Conservation (phyloP, 2,329 filamentous ascomycete genomes). For the Paecilomyces niveus region DNA sequence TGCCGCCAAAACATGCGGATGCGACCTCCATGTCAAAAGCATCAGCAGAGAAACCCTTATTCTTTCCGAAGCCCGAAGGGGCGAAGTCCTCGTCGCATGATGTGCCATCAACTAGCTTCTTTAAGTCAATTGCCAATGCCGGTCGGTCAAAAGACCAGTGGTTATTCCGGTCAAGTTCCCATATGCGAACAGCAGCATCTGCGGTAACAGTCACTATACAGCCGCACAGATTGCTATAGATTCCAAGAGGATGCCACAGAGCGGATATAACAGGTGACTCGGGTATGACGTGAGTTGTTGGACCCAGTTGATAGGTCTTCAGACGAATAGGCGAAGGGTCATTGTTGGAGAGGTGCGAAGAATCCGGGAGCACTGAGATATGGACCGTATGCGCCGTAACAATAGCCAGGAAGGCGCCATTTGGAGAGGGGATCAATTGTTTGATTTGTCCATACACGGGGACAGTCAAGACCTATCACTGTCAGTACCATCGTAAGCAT, state of each 20-base stretch:
- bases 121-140: slow-evolving; percentile 75
- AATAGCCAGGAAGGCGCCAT: slow-evolving; percentile 74
- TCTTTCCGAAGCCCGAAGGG: slow-evolving; percentile 65
- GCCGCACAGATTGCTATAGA: slow-evolving; percentile 55
- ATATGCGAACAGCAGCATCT: slow-evolving; percentile 80
- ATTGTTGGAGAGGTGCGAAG: slow-evolving; percentile 63
- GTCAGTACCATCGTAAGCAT: slow-evolving; percentile 3
- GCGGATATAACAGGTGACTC: slow-evolving; percentile 72
- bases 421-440: slow-evolving; percentile 78
- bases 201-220: slow-evolving; percentile 83
- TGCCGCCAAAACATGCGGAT: slow-evolving; percentile 79
- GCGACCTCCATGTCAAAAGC: slow-evolving; percentile 90
- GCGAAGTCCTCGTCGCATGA: slow-evolving; percentile 76
- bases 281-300: slow-evolving; percentile 83
- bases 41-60: slow-evolving; percentile 80
- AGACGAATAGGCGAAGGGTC: slow-evolving; percentile 66
- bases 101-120: slow-evolving; percentile 78
- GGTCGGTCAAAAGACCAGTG: slow-evolving; percentile 82
- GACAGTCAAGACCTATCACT: slow-evolving; percentile 61
- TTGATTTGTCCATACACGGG: slow-evolving; percentile 75
- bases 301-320: slow-evolving; percentile 85
- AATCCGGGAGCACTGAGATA: slow-evolving; percentile 76
- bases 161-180: slow-evolving; percentile 80
- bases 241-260: slow-evolving; percentile 87
- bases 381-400: slow-evolving; percentile 82